These are phyloP conservation scores for Apophysomyces variabilis DNA, from an alignment of 371 early-diverging fungal genomes.

Conservation along the genomic window DNA sequence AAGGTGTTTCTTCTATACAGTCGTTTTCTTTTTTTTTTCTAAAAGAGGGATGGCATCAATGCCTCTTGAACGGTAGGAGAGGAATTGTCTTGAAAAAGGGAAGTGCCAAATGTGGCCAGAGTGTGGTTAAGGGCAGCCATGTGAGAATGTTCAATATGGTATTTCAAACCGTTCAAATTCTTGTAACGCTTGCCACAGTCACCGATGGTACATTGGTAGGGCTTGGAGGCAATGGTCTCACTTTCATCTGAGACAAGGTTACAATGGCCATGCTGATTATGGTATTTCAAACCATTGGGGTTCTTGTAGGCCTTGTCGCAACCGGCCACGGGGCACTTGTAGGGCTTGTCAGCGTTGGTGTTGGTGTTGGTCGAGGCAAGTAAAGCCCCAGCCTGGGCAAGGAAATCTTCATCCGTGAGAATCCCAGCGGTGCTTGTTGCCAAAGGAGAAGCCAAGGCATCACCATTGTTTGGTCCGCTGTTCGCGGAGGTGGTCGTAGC, in stretches of 20 bases:
- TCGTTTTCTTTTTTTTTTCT: conserved; percentile 11
- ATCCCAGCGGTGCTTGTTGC: conserved; percentile 9
- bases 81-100: conserved; percentile 29
- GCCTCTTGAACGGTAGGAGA: conserved; percentile 26
- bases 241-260: conserved; percentile 48
- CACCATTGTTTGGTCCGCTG: conserved; percentile 16
- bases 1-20: conserved; percentile 7
- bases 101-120: conserved; percentile 48
- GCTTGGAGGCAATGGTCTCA: conserved; percentile 68
- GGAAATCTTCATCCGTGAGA: conserved; percentile 51
- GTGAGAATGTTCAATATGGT: conserved; percentile 93
- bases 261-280: conserved; percentile 87
- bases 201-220: conserved; percentile 64
- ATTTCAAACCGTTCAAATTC: conserved; percentile 97
- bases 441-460: conserved; percentile 25
- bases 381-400: conserved; percentile 54
- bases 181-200: conserved; percentile 52
- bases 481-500: neutral
- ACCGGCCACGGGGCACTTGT: conserved; percentile 85
- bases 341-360: conserved; percentile 69
- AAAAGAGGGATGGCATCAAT: conserved; percentile 20
- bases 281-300: conserved; percentile 97
- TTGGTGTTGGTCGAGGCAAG: conserved; percentile 46
- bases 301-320: conserved; percentile 99
- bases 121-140: conserved; percentile 56